Conservation (phyloP, 2,329 filamentous ascomycete genomes). For the Exophiala sideris region DNA sequence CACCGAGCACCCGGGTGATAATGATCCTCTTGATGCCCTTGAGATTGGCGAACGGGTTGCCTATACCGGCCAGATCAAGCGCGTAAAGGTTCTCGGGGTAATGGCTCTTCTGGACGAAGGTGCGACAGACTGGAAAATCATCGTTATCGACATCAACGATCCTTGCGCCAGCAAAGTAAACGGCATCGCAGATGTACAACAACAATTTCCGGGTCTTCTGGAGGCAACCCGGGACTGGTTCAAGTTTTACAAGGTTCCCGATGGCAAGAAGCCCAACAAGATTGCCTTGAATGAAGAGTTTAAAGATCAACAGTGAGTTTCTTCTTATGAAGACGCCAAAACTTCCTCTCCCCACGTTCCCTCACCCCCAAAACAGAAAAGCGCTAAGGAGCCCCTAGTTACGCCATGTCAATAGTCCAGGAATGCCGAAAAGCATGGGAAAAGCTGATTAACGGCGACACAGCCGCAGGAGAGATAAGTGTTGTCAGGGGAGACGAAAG, state of each 20-base stretch:
- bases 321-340: too few species aligned
- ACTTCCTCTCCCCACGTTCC: too few species aligned
- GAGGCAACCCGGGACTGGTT: conserved; percentile 99
- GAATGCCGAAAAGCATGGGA: conserved; percentile 98
- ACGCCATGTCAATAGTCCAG: conserved; percentile 89
- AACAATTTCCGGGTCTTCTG: conserved; percentile 92
- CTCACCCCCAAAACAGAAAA: background rate
- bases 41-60: conserved; percentile 98
- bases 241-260: conserved; percentile 99
- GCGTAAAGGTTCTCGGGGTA: conserved; percentile 98
- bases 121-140: conserved; percentile 99
- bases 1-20: conserved; percentile 99
- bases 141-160: conserved; percentile 93
- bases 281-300: conserved; percentile 99
- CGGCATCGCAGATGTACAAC: conserved; percentile 97
- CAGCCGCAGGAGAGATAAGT: background rate
- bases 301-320: conserved; percentile 89
- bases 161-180: conserved; percentile 93
- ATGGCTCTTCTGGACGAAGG: conserved; percentile 99
- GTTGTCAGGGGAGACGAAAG: background rate
- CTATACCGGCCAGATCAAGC: conserved; percentile 94
- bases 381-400: background rate
- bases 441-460: conserved; percentile 86
- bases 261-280: conserved; percentile 99
- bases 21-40: conserved; percentile 98